Evolutionary conservation across 2,329 filamentous ascomycete species (phyloP).

Genomic region (Blastomyces gilchristii): DNA sequence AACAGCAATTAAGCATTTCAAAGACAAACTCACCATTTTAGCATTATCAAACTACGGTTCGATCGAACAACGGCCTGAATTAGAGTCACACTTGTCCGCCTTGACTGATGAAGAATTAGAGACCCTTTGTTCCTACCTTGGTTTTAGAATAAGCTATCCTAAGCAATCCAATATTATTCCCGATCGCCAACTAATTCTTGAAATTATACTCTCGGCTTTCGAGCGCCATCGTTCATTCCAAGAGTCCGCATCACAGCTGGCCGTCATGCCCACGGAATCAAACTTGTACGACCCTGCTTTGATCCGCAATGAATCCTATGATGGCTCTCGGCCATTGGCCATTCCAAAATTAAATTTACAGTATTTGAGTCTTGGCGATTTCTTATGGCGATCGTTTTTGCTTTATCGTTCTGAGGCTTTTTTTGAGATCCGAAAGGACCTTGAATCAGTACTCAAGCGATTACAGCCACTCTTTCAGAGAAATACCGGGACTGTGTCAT

Average conservation of each 20-base stretch:
- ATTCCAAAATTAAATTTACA: slow-evolving; percentile 93
- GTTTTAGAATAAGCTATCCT: slow-evolving; percentile 76
- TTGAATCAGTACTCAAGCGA: slow-evolving; percentile 71
- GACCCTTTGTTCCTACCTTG: slow-evolving; percentile 58
- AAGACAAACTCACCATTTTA: slow-evolving; percentile 80
- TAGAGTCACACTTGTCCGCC: slow-evolving; percentile 62
- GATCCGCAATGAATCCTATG: slow-evolving; percentile 72
- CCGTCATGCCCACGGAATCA: slow-evolving; percentile 71
- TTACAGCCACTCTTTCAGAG: slow-evolving; percentile 59
- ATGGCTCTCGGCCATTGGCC: slow-evolving; percentile 76
- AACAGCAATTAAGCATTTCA: slow-evolving; percentile 68
- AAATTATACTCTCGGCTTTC: slow-evolving; percentile 63
- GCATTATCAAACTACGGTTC: slow-evolving; percentile 87
- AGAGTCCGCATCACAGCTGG: slow-evolving; percentile 60
- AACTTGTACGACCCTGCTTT: slow-evolving; percentile 69
- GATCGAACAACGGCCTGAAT: slow-evolving; percentile 68
- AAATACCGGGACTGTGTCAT: slow-evolving; percentile 55
- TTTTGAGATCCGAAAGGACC: slow-evolving; percentile 83
- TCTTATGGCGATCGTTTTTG: slow-evolving; percentile 88
- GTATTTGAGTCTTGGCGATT: slow-evolving; percentile 89
- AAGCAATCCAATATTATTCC: slow-evolving; percentile 55
- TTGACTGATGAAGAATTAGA: slow-evolving; percentile 66
- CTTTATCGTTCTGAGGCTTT: slow-evolving; percentile 86
- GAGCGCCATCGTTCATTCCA: slow-evolving; percentile 75
- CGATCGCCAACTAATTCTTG: slow-evolving; percentile 43